phyloP scores from a whole-genome alignment of 2,329 filamentous ascomycete genomes.

The Ceratocystis huliohia region DNA sequence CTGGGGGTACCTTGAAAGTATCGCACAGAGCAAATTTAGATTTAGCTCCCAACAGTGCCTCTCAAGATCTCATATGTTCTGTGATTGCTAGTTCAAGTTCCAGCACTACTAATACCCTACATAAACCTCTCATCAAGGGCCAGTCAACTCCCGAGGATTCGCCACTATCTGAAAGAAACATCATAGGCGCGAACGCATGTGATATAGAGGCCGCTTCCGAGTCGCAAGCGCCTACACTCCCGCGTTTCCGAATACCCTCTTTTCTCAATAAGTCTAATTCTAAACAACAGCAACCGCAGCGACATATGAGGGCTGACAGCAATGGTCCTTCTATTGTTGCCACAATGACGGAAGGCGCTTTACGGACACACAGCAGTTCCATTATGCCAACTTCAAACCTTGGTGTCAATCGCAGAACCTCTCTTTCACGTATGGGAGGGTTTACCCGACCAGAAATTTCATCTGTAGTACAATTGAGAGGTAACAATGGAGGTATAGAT shows the following conservation, averaged over 20 bases:
- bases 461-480: background rate
- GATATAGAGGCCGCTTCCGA: background rate
- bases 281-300: background rate
- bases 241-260: background rate
- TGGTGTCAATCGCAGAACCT: background rate
- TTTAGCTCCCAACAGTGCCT: no score
- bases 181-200: background rate
- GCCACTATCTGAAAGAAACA: background rate
- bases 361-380: background rate
- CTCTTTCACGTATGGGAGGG: background rate
- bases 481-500: background rate
- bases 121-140: background rate
- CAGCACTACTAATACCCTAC: background rate
- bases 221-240: background rate
- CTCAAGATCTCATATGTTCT: no score
- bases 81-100: background rate
- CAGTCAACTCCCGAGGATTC: background rate
- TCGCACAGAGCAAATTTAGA: no score
- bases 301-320: background rate
- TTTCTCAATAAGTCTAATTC: constrained; percentile 1
- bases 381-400: background rate
- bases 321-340: background rate
- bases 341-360: constrained; percentile 1
- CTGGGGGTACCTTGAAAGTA: background rate
- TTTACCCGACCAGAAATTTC: background rate